phyloP scores from a whole-genome alignment of 768 basidiomycete genomes.

The Podaxis mareebaensis region DNA sequence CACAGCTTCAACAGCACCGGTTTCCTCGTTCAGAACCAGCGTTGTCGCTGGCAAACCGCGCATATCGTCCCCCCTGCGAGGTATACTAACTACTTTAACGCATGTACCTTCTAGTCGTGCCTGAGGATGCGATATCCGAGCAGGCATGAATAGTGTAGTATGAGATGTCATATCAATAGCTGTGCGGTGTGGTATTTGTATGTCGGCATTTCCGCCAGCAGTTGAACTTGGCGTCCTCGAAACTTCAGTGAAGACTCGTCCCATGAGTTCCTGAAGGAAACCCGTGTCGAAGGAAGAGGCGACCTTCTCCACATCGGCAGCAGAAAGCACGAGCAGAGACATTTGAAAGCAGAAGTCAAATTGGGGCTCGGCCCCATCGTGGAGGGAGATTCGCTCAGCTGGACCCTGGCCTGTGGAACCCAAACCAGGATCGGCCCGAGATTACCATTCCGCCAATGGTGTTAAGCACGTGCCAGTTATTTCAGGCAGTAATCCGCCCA shows the following conservation, averaged over 20 bases:
- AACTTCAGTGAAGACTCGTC: constrained; percentile 52
- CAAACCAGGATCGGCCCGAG: background rate
- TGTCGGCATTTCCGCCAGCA: constrained; percentile 19
- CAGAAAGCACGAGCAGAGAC: constrained; percentile 65
- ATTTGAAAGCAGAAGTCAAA: constrained; percentile 18
- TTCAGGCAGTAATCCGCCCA: no score
- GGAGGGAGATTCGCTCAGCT: background rate
- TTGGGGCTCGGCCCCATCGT: constrained; percentile 21
- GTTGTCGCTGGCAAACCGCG: constrained; percentile 77
- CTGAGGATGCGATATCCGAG: constrained; percentile 34
- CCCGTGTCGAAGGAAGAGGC: constrained; percentile 43
- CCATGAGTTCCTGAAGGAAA: constrained; percentile 58
- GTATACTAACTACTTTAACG: constrained; percentile 83
- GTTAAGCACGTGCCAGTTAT: no score
- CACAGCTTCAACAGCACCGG: constrained; percentile 70
- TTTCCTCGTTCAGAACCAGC: constrained; percentile 69
- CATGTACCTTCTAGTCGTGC: constrained; percentile 46
- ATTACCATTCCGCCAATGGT: background rate
- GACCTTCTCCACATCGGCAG: constrained; percentile 55
- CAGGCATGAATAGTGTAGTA: constrained; percentile 82
- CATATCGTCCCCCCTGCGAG: constrained; percentile 38
- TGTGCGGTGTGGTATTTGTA: constrained; percentile 60
- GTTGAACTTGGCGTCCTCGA: constrained; percentile 21
- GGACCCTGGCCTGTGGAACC: no score
- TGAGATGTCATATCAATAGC: constrained; percentile 53